Evolutionary conservation across 1,284 basidiomycete genomes (phyloP).

Genomic region (Coniferiporia sulphurascens): DNA sequence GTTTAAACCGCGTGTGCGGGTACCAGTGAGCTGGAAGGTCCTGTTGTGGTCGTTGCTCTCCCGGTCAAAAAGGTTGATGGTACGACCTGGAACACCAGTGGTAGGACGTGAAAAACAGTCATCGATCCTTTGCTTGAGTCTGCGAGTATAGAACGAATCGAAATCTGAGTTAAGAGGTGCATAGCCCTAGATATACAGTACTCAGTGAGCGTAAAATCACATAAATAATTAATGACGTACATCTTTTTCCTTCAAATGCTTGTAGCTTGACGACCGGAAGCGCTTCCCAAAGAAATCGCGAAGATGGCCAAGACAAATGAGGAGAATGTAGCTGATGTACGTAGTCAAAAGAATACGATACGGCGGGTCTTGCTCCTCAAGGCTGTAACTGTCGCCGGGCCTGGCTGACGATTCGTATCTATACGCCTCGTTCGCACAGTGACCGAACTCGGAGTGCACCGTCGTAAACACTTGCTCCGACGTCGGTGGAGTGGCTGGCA

Average conservation of each 20-base stretch:
- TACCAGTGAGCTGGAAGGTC: conserved; percentile 77
- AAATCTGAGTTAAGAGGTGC: conserved; percentile 98
- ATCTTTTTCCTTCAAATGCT: conserved; percentile 76
- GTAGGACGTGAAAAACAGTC: conserved; percentile 94
- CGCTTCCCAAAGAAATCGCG: conserved; percentile 95
- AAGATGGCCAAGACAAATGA: conserved; percentile 88
- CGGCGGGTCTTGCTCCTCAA: conserved; percentile 74
- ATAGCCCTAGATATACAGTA: conserved; percentile 62
- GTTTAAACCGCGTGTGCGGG: conserved; percentile 86
- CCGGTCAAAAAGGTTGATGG: conserved; percentile 85
- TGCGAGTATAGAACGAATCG: conserved; percentile 98
- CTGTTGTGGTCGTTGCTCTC: conserved; percentile 79
- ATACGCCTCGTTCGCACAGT: conserved; percentile 70
- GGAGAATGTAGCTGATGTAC: conserved; percentile 85
- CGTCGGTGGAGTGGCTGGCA: conserved; percentile 60
- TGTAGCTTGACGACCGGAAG: conserved; percentile 67
- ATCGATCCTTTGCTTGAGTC: conserved; percentile 91
- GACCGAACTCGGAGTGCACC: conserved; percentile 83
- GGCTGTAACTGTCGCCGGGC: conserved; percentile 44
- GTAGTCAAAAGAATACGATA: conserved; percentile 91
- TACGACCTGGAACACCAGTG: conserved; percentile 94
- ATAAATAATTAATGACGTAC: conserved; percentile 42
- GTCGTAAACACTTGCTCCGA: conserved; percentile 72
- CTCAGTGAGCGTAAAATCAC: conserved; percentile 3
- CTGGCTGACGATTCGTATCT: conserved; percentile 62